Evolutionary conservation across 2,329 filamentous ascomycete species (phyloP), one percentile per base, ranked within the genome.

Genomic region (Cryphonectria radicalis): DNA sequence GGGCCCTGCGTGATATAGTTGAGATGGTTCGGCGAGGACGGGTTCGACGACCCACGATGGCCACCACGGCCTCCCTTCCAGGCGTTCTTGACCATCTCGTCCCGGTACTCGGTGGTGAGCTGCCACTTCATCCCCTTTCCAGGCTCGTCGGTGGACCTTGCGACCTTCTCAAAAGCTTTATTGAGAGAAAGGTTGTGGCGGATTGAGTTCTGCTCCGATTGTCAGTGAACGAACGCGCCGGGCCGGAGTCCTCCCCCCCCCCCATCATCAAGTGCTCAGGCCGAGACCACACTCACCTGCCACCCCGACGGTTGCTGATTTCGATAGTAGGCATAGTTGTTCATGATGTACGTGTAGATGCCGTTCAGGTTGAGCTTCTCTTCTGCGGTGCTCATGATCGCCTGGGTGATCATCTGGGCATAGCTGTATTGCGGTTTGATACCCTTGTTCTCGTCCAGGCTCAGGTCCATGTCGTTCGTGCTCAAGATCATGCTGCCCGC

Each of bases 61-160:
- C 89, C 89, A 66, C 90, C 89, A 63, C 88, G 85, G 25, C 89
- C 89, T 25, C 89, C 86, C 69, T 87, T 86, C 76, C 84, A 88
- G 1, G 88, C 88, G 76, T 92, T 93, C 79, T 92, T 92, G 72
- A 94, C 88, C 85, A 98, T 97, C 68, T 97, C 95, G 25, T 98
- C 93, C 65, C 92, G 90, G 74, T 91, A 88, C 74, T 97, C 93
- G 1, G 93, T 88, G 4, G 93, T 90, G 77, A 99, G 95, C 81
- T 95, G 93, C 96, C 96, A 99, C 80, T 98, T 98, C 94, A 98
- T 98, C 40, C 96, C 96, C 80, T 99, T 99, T 17, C 96, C 96
- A 32, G 96, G 96, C 79, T 99, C 96, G 76, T 98, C 94, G 0
- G 94, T 97, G 22, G 93, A 91, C 63, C 96, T 91, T 3, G 96